Base-by-base conservation (phyloP, 2,329 filamentous ascomycete species). In the Trichoderma sp. region DNA sequence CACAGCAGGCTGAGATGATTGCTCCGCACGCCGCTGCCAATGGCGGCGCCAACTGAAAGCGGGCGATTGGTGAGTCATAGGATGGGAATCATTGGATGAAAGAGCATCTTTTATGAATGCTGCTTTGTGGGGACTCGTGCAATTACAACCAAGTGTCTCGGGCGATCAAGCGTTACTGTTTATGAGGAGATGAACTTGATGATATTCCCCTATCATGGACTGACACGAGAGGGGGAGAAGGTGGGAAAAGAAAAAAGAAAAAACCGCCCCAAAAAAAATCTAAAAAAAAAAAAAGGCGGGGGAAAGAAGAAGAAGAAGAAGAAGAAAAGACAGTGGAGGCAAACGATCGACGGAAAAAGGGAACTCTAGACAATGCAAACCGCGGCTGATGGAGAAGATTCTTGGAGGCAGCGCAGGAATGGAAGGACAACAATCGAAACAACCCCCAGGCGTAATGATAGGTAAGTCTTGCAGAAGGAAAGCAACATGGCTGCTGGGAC, bases 1-100 rank as follows among this genome's bases (percentile, higher is more conserved):
- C 71, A 29, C 61, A 64, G 25, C 73, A 76, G 69, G 72, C 75
- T 17, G 68, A 45, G n/a, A 58, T 48, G 53, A 34, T 60, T 17
- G 29, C 61, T 56, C 61, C 50, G 15, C 63, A 65, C n/a, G 56
- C 45, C 8, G 35, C 54, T 22, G 67, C 67, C 8, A 69, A 67
- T 45, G 67, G 67, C 22, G 57, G 67, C 22, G 32, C 66, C 37
- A 71, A 70, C 65, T 72, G 68, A 67, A 67, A 9, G 19, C 15
- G 32, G 45, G 6, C 34, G 29, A 60, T 35, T 19, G n/a, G 34
- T 37, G 34, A 39, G 37, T 27, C 35, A 42, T 29, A 52, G 22
- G 34, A 64, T 65, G 61, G 54, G 32, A 58, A 39, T 27, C 50
- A 48, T 54, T 50, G 57, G 35, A 56, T 63, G 29, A 54, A 35